Percentiles rank a stretch among this genome's conserved stretches.
phyloP scores from a whole-genome alignment of 345 rosid genomes.

The Linum trigynum region DNA sequence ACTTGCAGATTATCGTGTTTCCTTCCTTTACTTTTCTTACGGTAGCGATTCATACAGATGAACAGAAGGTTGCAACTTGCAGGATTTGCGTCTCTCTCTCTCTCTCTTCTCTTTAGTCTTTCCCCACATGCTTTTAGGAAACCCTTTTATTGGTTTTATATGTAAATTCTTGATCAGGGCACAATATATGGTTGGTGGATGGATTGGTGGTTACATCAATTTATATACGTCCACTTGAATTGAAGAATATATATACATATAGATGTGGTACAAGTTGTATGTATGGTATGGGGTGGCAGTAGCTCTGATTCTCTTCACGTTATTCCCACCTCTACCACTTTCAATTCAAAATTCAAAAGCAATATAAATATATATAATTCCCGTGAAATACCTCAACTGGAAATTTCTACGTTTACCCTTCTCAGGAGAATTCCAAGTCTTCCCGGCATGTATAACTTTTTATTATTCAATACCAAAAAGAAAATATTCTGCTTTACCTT shows the following conservation, averaged over 20 bases:
- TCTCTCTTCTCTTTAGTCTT: neutral
- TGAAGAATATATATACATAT: too few species aligned
- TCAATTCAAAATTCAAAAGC: conserved; percentile 8
- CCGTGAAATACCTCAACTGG: neutral
- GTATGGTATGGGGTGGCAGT: neutral
- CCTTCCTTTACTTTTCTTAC: too few species aligned
- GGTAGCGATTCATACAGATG: neutral
- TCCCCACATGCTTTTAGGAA: neutral
- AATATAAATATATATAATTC: conserved; percentile 3
- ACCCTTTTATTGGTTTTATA: too few species aligned
- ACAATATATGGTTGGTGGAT: neutral
- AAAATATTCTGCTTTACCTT: conserved; percentile 3
- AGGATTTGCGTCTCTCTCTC: neutral
- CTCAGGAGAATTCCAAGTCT: neutral
- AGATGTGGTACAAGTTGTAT: too few species aligned
- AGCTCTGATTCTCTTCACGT: conserved; percentile 19
- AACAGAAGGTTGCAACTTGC: neutral
- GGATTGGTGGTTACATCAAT: neutral
- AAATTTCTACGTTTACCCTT: neutral
- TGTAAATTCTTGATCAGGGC: neutral
- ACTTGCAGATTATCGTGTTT: too few species aligned
- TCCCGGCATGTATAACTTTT: neutral
- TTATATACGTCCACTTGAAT: too few species aligned
- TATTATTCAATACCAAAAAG: neutral
- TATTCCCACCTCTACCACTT: conserved; percentile 1